These are phyloP conservation scores for Aaosphaeria arxii DNA, from an alignment of 2,329 filamentous ascomycete species.

Conservation along the genomic window DNA sequence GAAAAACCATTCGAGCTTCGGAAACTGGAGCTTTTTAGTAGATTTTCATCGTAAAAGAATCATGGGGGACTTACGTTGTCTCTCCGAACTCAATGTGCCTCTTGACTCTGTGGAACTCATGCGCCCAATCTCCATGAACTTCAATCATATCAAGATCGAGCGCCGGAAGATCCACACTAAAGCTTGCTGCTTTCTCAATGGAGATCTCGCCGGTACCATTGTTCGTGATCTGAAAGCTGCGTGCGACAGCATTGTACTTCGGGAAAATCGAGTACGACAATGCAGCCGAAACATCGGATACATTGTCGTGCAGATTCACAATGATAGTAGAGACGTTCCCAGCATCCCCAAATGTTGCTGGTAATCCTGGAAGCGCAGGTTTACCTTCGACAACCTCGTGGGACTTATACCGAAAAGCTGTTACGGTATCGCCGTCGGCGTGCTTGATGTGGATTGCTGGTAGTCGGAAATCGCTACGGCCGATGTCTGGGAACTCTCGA, in stretches of 20 bases:
- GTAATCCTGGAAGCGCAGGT: conserved; percentile 54
- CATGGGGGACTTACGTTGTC: conserved; percentile 16
- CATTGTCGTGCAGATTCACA: conserved; percentile 56
- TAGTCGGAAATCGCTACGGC: conserved; percentile 60
- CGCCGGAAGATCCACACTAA: conserved; percentile 60
- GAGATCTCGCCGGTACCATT: conserved; percentile 52
- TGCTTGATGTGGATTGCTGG: conserved; percentile 62
- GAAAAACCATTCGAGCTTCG: conserved; percentile 61
- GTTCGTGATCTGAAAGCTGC: conserved; percentile 62
- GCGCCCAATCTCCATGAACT: conserved; percentile 61
- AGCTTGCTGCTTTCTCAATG: conserved; percentile 57
- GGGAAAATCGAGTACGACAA: conserved; percentile 64
- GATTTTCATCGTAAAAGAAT: neutral
- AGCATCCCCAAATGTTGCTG: conserved; percentile 57
- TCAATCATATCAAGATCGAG: conserved; percentile 62
- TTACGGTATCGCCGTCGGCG: conserved; percentile 57
- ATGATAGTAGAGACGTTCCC: conserved; percentile 58
- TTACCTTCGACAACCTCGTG: conserved; percentile 57
- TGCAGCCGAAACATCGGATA: conserved; percentile 57
- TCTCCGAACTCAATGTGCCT: conserved; percentile 56
- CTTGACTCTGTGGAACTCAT: conserved; percentile 56
- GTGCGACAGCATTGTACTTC: conserved; percentile 57
- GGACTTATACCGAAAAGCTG: conserved; percentile 57
- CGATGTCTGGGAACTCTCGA: conserved; percentile 63
- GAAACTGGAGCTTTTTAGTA: conserved; percentile 46